Evolutionary conservation across 176 grass and related monocot species (phyloP).

Genomic region (Aegilops speltoides): DNA sequence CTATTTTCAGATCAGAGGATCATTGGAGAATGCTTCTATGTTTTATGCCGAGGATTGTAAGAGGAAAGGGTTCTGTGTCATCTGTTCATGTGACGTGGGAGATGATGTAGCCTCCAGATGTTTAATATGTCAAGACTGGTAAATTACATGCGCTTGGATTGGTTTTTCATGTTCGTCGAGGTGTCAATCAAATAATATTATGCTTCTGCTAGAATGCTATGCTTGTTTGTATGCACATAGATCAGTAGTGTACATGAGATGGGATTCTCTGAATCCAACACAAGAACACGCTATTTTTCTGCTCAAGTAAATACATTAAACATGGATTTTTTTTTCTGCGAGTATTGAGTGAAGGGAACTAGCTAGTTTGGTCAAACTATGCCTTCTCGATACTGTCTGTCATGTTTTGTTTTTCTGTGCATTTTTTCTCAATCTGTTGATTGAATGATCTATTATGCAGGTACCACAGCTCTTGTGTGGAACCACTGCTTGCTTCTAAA

Average conservation of each 20-base stretch:
- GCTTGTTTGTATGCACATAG: background rate
- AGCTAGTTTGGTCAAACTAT: constrained; percentile 5
- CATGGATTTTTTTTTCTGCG: background rate
- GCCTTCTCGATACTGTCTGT: background rate
- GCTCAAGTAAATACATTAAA: background rate
- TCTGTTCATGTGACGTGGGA: constrained; percentile 55
- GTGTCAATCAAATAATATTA: background rate
- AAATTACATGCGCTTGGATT: constrained; percentile 31
- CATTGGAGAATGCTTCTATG: constrained; percentile 51
- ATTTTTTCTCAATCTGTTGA: constrained; percentile 9
- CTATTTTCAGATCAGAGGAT: constrained; percentile 68
- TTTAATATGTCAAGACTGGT: constrained; percentile 73
- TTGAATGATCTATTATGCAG: constrained; percentile 49
- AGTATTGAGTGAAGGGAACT: constrained; percentile 8
- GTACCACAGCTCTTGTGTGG: constrained; percentile 73
- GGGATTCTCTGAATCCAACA: background rate
- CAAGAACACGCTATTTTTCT: background rate
- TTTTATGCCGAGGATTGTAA: constrained; percentile 50
- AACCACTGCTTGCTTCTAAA: constrained; percentile 31
- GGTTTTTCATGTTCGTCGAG: background rate
- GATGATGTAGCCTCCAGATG: constrained; percentile 60
- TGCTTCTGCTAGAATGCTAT: background rate
- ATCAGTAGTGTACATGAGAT: background rate
- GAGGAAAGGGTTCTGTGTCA: constrained; percentile 50
- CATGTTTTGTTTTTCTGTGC: constrained; percentile 19